These are phyloP conservation scores for Tulasnella sp. DNA, from an alignment of 768 basidiomycete species.

Conservation along the genomic window DNA sequence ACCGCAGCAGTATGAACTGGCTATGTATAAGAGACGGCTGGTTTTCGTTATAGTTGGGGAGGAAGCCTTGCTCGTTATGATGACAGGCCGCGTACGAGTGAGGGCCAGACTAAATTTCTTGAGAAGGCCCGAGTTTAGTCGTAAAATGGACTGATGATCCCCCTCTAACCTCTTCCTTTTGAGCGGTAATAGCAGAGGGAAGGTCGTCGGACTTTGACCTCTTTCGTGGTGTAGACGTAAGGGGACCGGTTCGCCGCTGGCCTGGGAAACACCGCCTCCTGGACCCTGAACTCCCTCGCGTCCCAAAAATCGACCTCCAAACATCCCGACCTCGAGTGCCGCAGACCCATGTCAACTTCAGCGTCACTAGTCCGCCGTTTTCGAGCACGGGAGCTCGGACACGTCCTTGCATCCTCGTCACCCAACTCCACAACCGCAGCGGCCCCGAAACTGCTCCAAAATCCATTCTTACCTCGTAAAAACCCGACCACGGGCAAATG, in stretches of 20 bases:
- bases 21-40: not conserved
- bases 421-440: not conserved
- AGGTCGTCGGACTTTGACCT: not conserved
- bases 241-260: not conserved
- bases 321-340: not conserved
- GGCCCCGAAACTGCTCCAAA: constrained; percentile 36
- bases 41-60: not conserved
- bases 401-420: not conserved
- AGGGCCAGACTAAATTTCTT: too few relatives aligned
- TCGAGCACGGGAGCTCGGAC: constrained; percentile 5
- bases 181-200: not conserved
- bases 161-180: not conserved
- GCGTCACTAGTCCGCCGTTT: not conserved
- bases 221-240: not conserved
- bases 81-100: too few relatives aligned
- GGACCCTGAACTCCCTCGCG: constrained; percentile 9
- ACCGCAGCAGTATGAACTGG: not conserved
- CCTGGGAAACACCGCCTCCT: not conserved
- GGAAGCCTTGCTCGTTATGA: too few relatives aligned
- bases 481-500: constrained; percentile 61
- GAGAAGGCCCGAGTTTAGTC: not conserved
- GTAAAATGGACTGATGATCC: not conserved
- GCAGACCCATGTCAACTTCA: not conserved
- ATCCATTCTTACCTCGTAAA: constrained; percentile 66
- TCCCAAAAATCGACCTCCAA: constrained; percentile 1